phyloP scores from a whole-genome alignment of 2,329 filamentous ascomycete species.

The Cytospora leucostoma region DNA sequence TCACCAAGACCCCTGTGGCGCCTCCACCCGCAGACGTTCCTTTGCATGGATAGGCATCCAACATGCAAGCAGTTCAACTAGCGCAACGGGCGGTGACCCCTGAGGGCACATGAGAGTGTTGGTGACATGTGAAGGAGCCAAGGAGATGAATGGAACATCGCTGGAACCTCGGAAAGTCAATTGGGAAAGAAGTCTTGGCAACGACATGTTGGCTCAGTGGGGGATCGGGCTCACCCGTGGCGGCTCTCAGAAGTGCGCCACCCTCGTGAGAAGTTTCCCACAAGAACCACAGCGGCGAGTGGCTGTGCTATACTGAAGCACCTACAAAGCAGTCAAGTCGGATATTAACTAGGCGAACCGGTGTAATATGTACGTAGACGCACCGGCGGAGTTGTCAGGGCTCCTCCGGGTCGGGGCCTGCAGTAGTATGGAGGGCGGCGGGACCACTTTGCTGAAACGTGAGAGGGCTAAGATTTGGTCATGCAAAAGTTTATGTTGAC shows the following conservation, averaged over 20 bases:
- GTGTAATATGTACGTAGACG: not conserved
- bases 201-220: not conserved
- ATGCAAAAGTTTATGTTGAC: not conserved
- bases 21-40: not conserved
- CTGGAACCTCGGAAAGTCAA: too few relatives aligned
- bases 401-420: not conserved
- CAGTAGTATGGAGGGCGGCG: not conserved
- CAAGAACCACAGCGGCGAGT: not conserved
- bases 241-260: not conserved
- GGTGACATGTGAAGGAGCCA: not conserved
- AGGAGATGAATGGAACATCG: too few relatives aligned
- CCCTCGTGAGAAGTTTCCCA: not conserved
- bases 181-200: not conserved
- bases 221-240: not conserved
- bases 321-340: not conserved
- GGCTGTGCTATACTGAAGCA: not conserved
- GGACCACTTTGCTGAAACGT: constrained; percentile 1
- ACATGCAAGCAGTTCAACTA: not conserved
- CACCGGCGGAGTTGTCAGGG: not conserved
- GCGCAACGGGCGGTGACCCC: not conserved
- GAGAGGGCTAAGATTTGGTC: not conserved
- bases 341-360: not conserved
- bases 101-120: not conserved
- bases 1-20: not conserved
- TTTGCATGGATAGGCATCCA: not conserved